A percentile compares a stretch with the other conserved stretches of the same genome.
Evolutionary conservation across 495 filamentous ascomycete genomes (phyloP).

Genomic region (Beverwykella pulmonaria): DNA sequence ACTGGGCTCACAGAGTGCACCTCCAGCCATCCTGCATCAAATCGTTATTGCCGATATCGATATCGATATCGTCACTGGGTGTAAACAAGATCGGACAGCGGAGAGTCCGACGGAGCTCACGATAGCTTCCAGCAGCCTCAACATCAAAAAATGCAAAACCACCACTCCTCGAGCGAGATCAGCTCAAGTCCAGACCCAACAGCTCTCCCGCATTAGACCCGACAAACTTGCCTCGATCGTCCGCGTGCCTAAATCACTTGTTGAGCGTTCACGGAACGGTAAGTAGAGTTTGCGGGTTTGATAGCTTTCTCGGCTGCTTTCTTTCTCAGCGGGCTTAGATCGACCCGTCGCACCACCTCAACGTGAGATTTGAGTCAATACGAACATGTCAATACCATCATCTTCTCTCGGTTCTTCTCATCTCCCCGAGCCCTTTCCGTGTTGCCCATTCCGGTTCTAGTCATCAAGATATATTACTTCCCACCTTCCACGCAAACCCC

Average conservation of each 20-base stretch:
- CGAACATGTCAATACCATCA: background rate
- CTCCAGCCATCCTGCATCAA: too few relatives aligned
- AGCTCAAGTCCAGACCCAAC: background rate
- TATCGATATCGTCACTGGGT: too few relatives aligned
- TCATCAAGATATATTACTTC: slow-evolving; percentile 31
- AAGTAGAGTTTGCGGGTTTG: background rate
- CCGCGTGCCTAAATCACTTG: background rate
- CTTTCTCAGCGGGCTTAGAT: background rate
- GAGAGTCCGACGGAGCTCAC: too few relatives aligned
- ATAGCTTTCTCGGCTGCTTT: background rate
- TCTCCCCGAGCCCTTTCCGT: slow-evolving; percentile 19
- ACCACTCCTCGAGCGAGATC: background rate
- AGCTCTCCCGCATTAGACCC: background rate
- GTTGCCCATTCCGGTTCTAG: background rate
- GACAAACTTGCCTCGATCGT: background rate
- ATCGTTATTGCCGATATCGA: too few relatives aligned
- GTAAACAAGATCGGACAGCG: too few relatives aligned
- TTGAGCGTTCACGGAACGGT: background rate
- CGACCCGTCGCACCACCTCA: background rate
- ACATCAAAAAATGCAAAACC: background rate
- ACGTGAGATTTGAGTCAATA: background rate
- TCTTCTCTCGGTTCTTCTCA: background rate
- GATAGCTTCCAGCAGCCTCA: background rate
- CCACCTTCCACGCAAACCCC: background rate
- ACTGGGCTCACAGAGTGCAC: too few relatives aligned